Evolutionary conservation across 768 basidiomycete species (phyloP), one percentile per base, ranked within the genome.

Genomic region (Tubosaeta sp.): DNA sequence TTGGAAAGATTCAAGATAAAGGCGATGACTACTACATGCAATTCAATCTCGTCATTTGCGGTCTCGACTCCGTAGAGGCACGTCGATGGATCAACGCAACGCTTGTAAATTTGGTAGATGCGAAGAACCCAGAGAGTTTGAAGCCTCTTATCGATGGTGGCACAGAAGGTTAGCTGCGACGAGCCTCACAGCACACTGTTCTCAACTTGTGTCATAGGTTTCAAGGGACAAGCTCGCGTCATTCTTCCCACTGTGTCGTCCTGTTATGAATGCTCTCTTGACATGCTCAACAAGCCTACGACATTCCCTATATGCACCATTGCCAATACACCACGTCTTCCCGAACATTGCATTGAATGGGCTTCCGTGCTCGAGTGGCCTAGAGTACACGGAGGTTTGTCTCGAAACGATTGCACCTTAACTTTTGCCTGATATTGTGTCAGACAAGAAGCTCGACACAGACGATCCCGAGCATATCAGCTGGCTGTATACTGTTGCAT

Each of bases 281-380:
- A 97, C 65, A 97, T 97, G 90, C 81, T 97, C 46, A 97, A 96
- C 71, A 97, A 97, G 56, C 94, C 87, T 1, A 96, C 94, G 35
- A 87, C 87, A 12, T 99, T 94, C 68, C 96, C 96, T 2, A 97
- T 99, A 49, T 99, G 96, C 66, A 99, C 96, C 6, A 98, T 99
- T 58, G 95, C 96, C 51, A 98, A 98, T 65, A 99, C 96, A 0
- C 96, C 96, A 24, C 89, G 96, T 50, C 77, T 97, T 21, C 96
- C 96, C 1, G 96, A 99, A 63, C 96, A 99, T 63, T 98, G 96
- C 65, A 97, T 99, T 61, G 96, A 98, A 71, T 99, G 96, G 96
- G 96, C 96, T 0, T 94, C 91, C 35, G 96, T 98, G 11, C 76
- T 99, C 19, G 94, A 99, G 69, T 99, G 96, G 96, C 95, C 96